phyloP scores from a whole-genome alignment of 495 filamentous ascomycete species.

The Lasiosphaeria ovina region DNA sequence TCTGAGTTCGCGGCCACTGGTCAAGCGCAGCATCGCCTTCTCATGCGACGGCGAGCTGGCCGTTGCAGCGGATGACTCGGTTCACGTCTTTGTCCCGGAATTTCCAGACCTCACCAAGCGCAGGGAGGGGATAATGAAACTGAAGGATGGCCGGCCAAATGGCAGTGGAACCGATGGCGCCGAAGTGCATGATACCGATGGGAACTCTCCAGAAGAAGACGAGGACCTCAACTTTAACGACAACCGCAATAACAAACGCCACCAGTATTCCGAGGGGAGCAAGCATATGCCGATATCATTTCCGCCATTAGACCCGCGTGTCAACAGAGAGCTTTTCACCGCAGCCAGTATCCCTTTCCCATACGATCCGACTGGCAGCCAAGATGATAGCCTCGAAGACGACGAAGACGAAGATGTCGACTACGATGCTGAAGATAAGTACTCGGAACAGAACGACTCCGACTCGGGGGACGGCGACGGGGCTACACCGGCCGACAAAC shows the following conservation, averaged over 20 bases:
- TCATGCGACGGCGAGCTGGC: conserved; percentile 51
- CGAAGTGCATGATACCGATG: conserved; percentile 2
- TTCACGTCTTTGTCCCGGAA: conserved; percentile 47
- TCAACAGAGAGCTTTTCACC: conserved; percentile 36
- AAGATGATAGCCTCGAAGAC: conserved; percentile 16
- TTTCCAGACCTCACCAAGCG: conserved; percentile 30
- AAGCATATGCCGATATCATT: conserved; percentile 37
- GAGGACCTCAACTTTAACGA: conserved; percentile 13
- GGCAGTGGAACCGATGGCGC: not conserved
- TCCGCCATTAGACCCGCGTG: conserved; percentile 33
- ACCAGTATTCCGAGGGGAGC: conserved; percentile 34
- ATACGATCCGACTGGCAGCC: conserved; percentile 15
- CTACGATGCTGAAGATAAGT: conserved; percentile 8
- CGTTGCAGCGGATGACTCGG: conserved; percentile 46
- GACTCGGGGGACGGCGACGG: conserved; percentile 13
- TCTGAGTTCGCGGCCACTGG: conserved; percentile 40
- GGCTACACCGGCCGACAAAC: conserved; percentile 11
- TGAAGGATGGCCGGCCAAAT: not conserved
- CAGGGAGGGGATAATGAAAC: conserved; percentile 3
- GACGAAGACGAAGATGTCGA: conserved; percentile 17
- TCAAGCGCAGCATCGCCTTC: conserved; percentile 46
- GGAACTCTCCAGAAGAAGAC: conserved; percentile 25
- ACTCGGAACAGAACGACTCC: conserved; percentile 11
- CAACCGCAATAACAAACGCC: conserved; percentile 19
- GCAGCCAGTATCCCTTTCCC: conserved; percentile 25